Evolutionary conservation across 2,329 filamentous ascomycete genomes (phyloP).

Genomic region (Colletotrichum eremochloae): DNA sequence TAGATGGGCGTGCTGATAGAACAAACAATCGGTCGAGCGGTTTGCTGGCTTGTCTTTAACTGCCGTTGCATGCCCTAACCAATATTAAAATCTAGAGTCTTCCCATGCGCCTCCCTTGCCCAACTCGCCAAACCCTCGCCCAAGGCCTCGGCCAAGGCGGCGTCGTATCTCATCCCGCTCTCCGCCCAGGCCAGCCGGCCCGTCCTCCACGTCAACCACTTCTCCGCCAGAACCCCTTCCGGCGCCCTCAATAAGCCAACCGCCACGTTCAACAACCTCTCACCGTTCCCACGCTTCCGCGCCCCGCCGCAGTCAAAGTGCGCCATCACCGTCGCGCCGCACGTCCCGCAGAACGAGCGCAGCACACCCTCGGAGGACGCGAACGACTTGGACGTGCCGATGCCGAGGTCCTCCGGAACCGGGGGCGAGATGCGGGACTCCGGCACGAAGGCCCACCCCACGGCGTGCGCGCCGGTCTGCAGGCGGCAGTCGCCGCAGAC

Average conservation of each 20-base stretch:
- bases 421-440: conserved; percentile 52
- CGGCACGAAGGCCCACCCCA: conserved; percentile 60
- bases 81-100: conserved; percentile 28
- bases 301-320: conserved; percentile 50
- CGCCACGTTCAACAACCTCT: conserved; percentile 56
- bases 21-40: not conserved
- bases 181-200: conserved; percentile 50
- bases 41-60: not conserved
- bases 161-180: conserved; percentile 55
- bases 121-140: conserved; percentile 55
- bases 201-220: conserved; percentile 62
- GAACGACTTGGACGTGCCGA: conserved; percentile 61
- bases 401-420: conserved; percentile 52
- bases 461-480: conserved; percentile 56
- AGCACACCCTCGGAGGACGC: conserved; percentile 54
- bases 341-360: conserved; percentile 61
- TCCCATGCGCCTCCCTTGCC: conserved; percentile 53
- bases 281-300: conserved; percentile 38
- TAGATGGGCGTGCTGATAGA: too few species aligned
- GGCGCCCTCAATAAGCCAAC: conserved; percentile 60
- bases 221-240: conserved; percentile 58
- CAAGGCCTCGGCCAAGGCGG: conserved; percentile 52
- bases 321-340: conserved; percentile 57
- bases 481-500: conserved; percentile 60
- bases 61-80: conserved; percentile 24